Evolutionary conservation across 2,329 filamentous ascomycete species (phyloP).

Genomic region (Thelonectria rubi): DNA sequence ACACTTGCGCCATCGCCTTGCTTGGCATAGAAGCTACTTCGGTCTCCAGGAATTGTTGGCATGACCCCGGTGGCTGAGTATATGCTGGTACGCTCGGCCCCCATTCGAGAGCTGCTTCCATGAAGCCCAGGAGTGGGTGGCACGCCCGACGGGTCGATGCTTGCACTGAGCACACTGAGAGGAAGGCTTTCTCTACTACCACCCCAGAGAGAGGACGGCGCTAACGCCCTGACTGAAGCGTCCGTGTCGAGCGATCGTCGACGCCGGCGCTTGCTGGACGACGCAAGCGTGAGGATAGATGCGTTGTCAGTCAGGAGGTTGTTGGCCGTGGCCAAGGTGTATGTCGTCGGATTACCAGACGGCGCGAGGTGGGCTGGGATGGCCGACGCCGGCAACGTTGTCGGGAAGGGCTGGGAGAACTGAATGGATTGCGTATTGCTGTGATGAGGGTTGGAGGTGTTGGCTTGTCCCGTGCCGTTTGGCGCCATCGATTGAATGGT

Average conservation of each 20-base stretch:
- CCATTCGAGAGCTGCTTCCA: constrained; percentile 55
- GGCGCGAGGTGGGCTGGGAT: constrained; percentile 76
- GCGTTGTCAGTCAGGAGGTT: constrained; percentile 86
- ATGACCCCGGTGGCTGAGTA: constrained; percentile 79
- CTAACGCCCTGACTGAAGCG: constrained; percentile 84
- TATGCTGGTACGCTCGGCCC: constrained; percentile 77
- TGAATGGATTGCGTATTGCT: constrained; percentile 63
- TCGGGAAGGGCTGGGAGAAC: constrained; percentile 73
- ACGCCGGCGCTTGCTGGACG: constrained; percentile 80
- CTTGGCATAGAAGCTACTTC: constrained; percentile 82
- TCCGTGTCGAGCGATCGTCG: constrained; percentile 86
- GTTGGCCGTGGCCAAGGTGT: constrained; percentile 81
- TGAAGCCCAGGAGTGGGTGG: constrained; percentile 62
- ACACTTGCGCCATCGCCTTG: constrained; percentile 78
- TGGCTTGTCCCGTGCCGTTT: constrained; percentile 55
- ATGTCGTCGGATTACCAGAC: constrained; percentile 71
- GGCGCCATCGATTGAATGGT: constrained; percentile 82
- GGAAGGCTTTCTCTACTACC: constrained; percentile 83
- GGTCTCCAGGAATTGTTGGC: constrained; percentile 74
- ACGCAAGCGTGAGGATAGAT: constrained; percentile 84
- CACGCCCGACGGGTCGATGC: constrained; percentile 62
- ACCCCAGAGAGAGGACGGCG: constrained; percentile 83
- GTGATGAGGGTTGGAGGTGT: constrained; percentile 45
- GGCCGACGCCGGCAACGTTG: constrained; percentile 72
- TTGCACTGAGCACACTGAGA: constrained; percentile 79